phyloP scores from a whole-genome alignment of 495 filamentous ascomycete species.

The Diplogelasinospora grovesii region DNA sequence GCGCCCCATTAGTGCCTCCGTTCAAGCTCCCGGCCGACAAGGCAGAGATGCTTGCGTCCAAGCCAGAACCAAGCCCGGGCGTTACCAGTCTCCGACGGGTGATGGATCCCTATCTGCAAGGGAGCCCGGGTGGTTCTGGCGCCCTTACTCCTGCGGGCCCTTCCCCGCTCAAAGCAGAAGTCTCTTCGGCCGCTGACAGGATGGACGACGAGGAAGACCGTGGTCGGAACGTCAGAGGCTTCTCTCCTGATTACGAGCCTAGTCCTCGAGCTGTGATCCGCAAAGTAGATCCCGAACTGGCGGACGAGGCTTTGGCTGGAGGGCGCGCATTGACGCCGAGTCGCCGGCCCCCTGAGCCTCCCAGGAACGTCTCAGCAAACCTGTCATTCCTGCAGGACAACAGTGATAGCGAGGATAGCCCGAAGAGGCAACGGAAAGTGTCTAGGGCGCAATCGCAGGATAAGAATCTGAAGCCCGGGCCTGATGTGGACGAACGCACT shows the following conservation, averaged over 20 bases:
- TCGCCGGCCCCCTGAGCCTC: conserved; percentile 10
- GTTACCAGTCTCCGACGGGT: conserved; percentile 79
- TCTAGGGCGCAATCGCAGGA: conserved; percentile 10
- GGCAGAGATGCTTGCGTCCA: conserved; percentile 16
- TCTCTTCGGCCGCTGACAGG: background rate
- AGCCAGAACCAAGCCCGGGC: conserved; percentile 56
- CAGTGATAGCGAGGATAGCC: conserved; percentile 32
- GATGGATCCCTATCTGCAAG: conserved; percentile 78
- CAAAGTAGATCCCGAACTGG: conserved; percentile 35
- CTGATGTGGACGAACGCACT: conserved; percentile 11
- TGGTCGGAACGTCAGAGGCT: conserved; percentile 36
- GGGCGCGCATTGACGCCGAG: conserved; percentile 13
- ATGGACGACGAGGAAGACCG: conserved; percentile 1
- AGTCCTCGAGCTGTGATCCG: conserved; percentile 54
- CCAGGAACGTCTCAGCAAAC: conserved; percentile 19
- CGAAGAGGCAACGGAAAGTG: conserved; percentile 15
- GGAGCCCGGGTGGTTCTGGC: conserved; percentile 18
- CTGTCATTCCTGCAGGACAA: conserved; percentile 33
- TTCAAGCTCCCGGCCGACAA: conserved; percentile 27
- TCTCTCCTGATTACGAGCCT: conserved; percentile 61
- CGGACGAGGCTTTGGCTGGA: conserved; percentile 5
- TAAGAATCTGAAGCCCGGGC: conserved; percentile 14
- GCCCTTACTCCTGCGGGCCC: conserved; percentile 14
- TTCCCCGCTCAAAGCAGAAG: conserved; percentile 11
- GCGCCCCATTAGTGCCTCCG: conserved; percentile 21